Base-by-base conservation (phyloP, 2,329 filamentous ascomycete species). In the Chalaropsis thielavioides region DNA sequence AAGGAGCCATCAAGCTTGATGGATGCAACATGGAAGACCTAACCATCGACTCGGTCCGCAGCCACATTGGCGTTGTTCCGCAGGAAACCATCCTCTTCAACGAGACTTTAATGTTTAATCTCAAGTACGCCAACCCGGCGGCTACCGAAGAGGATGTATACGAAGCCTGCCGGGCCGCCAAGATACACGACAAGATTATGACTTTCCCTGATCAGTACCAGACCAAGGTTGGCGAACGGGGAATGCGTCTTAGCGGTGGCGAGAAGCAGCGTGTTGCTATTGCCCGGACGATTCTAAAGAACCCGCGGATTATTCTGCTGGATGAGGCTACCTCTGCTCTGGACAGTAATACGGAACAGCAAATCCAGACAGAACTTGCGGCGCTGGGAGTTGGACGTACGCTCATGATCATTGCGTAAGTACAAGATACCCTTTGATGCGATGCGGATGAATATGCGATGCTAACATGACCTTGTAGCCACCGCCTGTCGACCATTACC, bases 1-100 rank as follows among this genome's bases (percentile, higher is more conserved):
- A 84, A 62, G 94, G 94, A 43, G 84, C 80, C 71, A 95, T 97
- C 66, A 83, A 87, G 71, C 79, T 99, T 64, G 94, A 97, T 72
- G 90, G 88, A 7, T 83, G 86, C 67, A 85, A 96, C 72, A 89
- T 96, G 61, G 85, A 89, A 73, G 85, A 91, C 69, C 78, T 96
- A 67, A 95, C 90, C 1, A 96, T 97, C 70, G 90, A 96, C 75
- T 96, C 91, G n/a, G 80, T 99, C 65, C 85, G 94, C 69, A 83
- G 83, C 67, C 88, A 92, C 73, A 96, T 99, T 71, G 94, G 94
- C 27, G 92, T 99, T 54, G 94, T 99, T 6, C 94, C 94, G 0
- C 94, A 99, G 74, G 94, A 99, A 71, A 96, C 92, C 3, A 89
- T 95, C 5, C 79, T 96, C 56, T 96, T 96, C 81, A 96, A 96